Evolutionary conservation across 2,329 filamentous ascomycete species (phyloP), one percentile per base, ranked within the genome.

Genomic region (Aureobasidium sp.): DNA sequence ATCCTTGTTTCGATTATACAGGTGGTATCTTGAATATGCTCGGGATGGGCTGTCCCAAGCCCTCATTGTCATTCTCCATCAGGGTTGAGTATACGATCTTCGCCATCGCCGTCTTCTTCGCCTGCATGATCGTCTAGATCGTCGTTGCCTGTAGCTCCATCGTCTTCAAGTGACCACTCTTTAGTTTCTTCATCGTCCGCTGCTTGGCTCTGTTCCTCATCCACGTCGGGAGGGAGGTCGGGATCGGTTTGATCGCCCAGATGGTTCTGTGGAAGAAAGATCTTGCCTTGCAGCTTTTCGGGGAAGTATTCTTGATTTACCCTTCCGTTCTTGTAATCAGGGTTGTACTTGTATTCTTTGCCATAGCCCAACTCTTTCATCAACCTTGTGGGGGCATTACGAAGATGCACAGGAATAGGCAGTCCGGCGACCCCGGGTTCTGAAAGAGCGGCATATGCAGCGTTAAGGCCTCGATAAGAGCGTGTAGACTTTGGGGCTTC

Each of bases 361-460:
- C 92, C 92, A 70, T 91, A 96, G 0, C 91, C 93, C 67, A 97
- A 77, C 67, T 97, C 93, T 69, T 92, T 89, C 93, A 99, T 96
- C 66, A 97, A 73, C 67, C 87, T 83, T 1, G 94, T 97, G 0
- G 94, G 93, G 9, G 94, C 94, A 74, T 97, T 97, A 63, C 94
- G 80, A 63, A 99, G 75, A 73, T 97, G 94, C 42, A 94, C 75
- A 2, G 94, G 94, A 25, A 99, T 87, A 0, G 91, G 89, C 56
- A 97, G 72, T 1, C 84, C 84, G 0, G 91, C 92, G 2, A 95
- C 80, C 0, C 92, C 93, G 0, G 92, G 92, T 71, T 97, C 91
- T 63, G 84, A 80, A 44, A 97, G 77, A 0, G 90, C 89, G 0
- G 86, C 83, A 72, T 89, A 88, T 1, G 90, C 92, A 64, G 89